Base-by-base conservation (phyloP, 768 basidiomycete genomes). In the Crassisporium funariophilum region DNA sequence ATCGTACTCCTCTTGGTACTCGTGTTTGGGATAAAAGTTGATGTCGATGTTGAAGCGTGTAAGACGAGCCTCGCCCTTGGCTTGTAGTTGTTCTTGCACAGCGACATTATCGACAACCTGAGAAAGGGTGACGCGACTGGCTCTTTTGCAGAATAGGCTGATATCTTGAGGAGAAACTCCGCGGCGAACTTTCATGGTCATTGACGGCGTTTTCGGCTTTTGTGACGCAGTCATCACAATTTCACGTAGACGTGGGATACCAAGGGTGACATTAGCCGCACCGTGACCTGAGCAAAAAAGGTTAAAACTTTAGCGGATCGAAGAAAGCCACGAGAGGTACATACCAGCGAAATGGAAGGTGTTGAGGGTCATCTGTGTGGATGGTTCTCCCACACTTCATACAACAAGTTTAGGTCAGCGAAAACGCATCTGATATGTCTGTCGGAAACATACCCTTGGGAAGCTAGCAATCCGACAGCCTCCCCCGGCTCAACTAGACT, bases 311-410 rank as follows among this genome's bases (percentile, higher is more conserved):
- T 13, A 52, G 44, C n/a, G 15, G 13, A 51, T 33, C 6, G 35
- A 10, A 19, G 12, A 16, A 25, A 35, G n/a, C 23, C 24, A 46
- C 11, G 3, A 9, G 17, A 25, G 21, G 29, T 37, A 48, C 52
- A 59, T 66, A 84, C 93, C 95, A 56, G 97, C 97, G 60, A 99
- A 95, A 74, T 99, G 97, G 82, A 99, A 99, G 10, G 97, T 99
- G 65, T 99, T 99, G 53, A 99, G 72, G 7, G 97, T 99, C 97
- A 99, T 99, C 65, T 99, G 97, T 0, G 97, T 99, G 12, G 97
- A 99, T 4, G 97, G 97, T 66, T 99, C 97, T 41, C 97, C 97
- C 34, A 99, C 83, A 70, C 97, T 98, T 49, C 6, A 41, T n/a
- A 44, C 8, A 53, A 45, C 12, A 44, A 27, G 25, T 9, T 21